These are phyloP conservation scores for Cornus florida DNA, from an alignment of 148 eudicot genomes.

Conservation along the genomic window DNA sequence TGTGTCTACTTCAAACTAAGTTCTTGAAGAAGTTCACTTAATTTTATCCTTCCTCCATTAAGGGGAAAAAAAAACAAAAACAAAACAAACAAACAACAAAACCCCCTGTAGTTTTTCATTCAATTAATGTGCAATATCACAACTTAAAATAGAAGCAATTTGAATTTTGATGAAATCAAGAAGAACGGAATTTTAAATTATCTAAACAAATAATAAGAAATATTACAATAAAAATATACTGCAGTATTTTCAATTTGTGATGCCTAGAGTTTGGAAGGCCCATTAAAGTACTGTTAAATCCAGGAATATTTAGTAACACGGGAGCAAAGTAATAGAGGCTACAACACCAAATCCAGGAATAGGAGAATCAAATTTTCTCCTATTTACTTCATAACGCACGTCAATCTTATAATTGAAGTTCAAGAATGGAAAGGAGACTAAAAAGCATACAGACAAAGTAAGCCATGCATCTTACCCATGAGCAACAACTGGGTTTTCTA, in stretches of 20 bases:
- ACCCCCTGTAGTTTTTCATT: too few species aligned
- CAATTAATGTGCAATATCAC: neutral
- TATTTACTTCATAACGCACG: neutral
- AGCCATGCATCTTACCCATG: conserved; percentile 50
- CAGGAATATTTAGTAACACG: neutral
- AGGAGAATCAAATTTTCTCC: neutral
- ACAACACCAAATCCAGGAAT: neutral
- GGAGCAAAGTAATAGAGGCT: neutral
- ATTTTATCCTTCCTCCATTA: too few species aligned
- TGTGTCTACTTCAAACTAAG: too few species aligned
- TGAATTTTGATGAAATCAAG: neutral
- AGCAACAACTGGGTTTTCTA: conserved; percentile 58
- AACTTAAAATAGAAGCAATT: too few species aligned
- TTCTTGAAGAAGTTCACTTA: too few species aligned
- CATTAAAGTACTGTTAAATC: neutral
- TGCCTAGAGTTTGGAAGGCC: neutral
- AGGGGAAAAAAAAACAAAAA: too few species aligned
- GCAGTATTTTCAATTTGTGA: neutral
- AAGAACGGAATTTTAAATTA: neutral
- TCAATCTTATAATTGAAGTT: conserved; percentile 1
- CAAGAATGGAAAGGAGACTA: conserved; percentile 2
- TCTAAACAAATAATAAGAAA: neutral
- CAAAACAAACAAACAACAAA: too few species aligned
- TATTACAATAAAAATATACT: neutral
- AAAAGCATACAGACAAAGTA: conserved; percentile 1